Conservation (phyloP, 345 rosid species). For the Bruguiera sexangula region DNA sequence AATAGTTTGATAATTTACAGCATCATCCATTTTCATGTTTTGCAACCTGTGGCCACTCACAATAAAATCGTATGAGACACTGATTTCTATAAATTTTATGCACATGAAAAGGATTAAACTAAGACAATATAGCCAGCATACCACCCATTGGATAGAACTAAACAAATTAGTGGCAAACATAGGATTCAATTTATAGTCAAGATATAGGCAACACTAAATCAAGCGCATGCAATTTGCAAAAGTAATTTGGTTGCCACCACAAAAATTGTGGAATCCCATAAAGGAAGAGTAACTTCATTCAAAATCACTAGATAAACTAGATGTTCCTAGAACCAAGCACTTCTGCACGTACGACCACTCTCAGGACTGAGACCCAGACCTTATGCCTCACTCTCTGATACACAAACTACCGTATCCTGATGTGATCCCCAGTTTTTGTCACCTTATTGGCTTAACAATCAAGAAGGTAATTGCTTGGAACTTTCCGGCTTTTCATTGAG, state of each 20-base stretch:
- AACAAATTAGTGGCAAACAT: too few species aligned
- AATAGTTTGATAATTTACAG: slow-evolving; percentile 65
- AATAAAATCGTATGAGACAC: slow-evolving; percentile 3
- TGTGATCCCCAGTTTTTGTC: background rate
- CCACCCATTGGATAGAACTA: background rate
- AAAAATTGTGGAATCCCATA: background rate
- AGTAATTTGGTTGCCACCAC: too few species aligned
- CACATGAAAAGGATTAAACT: background rate
- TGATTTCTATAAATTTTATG: background rate
- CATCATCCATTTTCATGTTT: slow-evolving; percentile 34
- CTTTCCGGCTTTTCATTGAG: background rate
- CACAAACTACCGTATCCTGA: too few species aligned
- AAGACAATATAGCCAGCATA: background rate
- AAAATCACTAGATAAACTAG: background rate
- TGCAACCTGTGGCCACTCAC: slow-evolving; percentile 25
- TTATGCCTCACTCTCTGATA: too few species aligned
- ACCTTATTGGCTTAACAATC: background rate
- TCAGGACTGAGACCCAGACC: background rate
- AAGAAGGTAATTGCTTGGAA: background rate
- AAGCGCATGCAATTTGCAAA: too few species aligned
- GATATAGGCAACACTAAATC: too few species aligned
- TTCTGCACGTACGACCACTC: background rate
- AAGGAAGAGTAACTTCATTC: background rate
- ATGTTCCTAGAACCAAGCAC: background rate
- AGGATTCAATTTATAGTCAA: too few species aligned